Evolutionary conservation across 768 basidiomycete species (phyloP), one percentile per base, ranked within the genome.

Genomic region (Cystobasidium tubakii): DNA sequence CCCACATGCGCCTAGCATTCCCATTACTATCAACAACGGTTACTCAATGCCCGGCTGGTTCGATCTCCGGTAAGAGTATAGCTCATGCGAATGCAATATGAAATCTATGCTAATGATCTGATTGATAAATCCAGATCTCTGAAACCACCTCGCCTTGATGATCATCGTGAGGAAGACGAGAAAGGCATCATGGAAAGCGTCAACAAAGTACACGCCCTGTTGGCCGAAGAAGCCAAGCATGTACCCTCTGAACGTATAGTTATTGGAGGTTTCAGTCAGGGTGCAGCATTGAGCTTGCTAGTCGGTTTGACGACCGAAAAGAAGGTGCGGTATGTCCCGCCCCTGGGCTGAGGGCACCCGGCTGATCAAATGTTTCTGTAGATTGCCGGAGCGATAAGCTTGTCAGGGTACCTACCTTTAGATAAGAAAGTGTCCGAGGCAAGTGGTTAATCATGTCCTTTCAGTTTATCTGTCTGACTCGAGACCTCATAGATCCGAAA

Each of bases 221-320:
- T 75, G 19, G 23, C 55, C 1, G 53, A 75, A 29, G 74, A 75
- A 62, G 29, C 62, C 33, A 57, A 75, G 27, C 23, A 19, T 17
- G 67, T 33, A 1, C 29, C 55, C 6, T 43, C 23, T n/a, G 74
- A 75, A 17, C 74, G 74, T 23, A 75, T 75, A 31, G 74, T 75
- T 3, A 36, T 75, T 9, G 74, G 74, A 36, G 74, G 74, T 3
- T 75, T 75, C 60, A 57, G 50, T 44, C 74, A 75, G 53, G 74
- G 74, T 23, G 44, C 53, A 36, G 74, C 64, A 12, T 27, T 75
- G n/a, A 62, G 34, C 23, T 62, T 75, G 39, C 36, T 75, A 1
- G 55, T 34, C 12, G 60, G 71, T 43, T 33, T 75, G 27, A 75
- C 74, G 7, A 42, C 53, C 13, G 55, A 57, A 25, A 31, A 33